Percentiles rank a stretch among this genome's conserved stretches.
Evolutionary conservation across 1,284 basidiomycete genomes (phyloP).

Genomic region (Neolentinus lepideus): DNA sequence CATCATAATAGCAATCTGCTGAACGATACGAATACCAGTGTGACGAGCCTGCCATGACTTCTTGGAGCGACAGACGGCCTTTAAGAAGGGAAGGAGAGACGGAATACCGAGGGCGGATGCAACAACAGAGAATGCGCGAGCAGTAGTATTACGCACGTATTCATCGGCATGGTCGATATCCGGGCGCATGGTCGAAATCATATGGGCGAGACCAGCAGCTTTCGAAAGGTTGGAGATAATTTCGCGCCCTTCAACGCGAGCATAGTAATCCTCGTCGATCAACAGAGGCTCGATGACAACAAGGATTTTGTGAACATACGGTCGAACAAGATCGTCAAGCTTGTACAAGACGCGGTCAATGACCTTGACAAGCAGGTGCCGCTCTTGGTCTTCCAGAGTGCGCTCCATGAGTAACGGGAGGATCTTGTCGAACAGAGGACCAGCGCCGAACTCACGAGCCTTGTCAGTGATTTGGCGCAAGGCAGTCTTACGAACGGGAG

Average conservation of each 20-base stretch:
- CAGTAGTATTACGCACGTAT: slow-evolving; percentile 98
- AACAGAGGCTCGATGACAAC: slow-evolving; percentile 99
- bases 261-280: slow-evolving; percentile 99
- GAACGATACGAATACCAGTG: slow-evolving; percentile 98
- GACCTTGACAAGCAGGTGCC: slow-evolving; percentile 97
- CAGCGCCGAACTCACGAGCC: slow-evolving; percentile 96
- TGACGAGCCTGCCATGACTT: slow-evolving; percentile 99
- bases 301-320: slow-evolving; percentile 98
- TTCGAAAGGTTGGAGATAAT: slow-evolving; percentile 99
- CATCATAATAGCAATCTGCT: slow-evolving; percentile 99
- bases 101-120: slow-evolving; percentile 98
- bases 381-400: slow-evolving; percentile 97
- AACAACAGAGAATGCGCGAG: slow-evolving; percentile 97
- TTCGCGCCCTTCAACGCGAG: slow-evolving; percentile 97
- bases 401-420: slow-evolving; percentile 98
- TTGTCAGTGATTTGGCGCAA: slow-evolving; percentile 99
- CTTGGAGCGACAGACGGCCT: slow-evolving; percentile 97
- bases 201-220: slow-evolving; percentile 97
- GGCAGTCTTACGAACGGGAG: slow-evolving; percentile 96
- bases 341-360: slow-evolving; percentile 99
- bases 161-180: slow-evolving; percentile 99
- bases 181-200: slow-evolving; percentile 99
- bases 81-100: slow-evolving; percentile 94
- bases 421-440: slow-evolving; percentile 99
- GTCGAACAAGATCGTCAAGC: slow-evolving; percentile 96